Base-by-base conservation (phyloP, 2,329 filamentous ascomycete genomes). In the Thelonectria blattea region DNA sequence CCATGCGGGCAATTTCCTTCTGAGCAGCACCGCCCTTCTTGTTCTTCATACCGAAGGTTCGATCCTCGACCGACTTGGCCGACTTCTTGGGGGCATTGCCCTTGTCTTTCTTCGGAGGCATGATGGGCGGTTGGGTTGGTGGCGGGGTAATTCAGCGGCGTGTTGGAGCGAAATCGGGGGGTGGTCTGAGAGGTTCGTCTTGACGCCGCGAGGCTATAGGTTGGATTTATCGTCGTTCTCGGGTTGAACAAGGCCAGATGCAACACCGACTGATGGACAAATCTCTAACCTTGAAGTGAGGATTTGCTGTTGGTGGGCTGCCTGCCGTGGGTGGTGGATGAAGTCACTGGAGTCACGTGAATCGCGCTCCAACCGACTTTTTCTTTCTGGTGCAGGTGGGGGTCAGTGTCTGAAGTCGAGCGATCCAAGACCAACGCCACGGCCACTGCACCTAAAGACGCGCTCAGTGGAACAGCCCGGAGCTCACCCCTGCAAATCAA, bases 41-140 rank as follows among this genome's bases (percentile, higher is more conserved):
- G 76, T 99, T 99, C 82, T 99, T 99, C 95, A 99, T 98, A 71
- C 95, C 95, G 84, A 99, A 99, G 50, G 95, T 97, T 81, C 94
- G 95, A 83, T 99, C 95, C 65, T 95, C 92, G 65, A 93, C 91
- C 46, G 83, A 72, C 80, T 92, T 92, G 69, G 80, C 74, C 57
- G 80, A 76, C 80, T 85, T 86, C 79, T 88, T 88, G 75, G 79
- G 81, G 68, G 72, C 81, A 56, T 72, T 79, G 57, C 71, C 79
- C 67, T 86, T 82, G 56, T 85, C 82, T 71, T 84, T 85, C 76
- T 93, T 93, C 60, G 91, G 91, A 76, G 91, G 81, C 91, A 93
- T 93, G 71, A 71, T 87, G 81, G 78, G 75, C 65, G 62, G 55
- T 62, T 53, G 65, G 62, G 55, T 62, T 52, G 65, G 63, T 71